A percentile compares a stretch with the other conserved stretches of the same genome.
phyloP scores from a whole-genome alignment of 2,329 filamentous ascomycete species.

The Thermoascus crustaceus region DNA sequence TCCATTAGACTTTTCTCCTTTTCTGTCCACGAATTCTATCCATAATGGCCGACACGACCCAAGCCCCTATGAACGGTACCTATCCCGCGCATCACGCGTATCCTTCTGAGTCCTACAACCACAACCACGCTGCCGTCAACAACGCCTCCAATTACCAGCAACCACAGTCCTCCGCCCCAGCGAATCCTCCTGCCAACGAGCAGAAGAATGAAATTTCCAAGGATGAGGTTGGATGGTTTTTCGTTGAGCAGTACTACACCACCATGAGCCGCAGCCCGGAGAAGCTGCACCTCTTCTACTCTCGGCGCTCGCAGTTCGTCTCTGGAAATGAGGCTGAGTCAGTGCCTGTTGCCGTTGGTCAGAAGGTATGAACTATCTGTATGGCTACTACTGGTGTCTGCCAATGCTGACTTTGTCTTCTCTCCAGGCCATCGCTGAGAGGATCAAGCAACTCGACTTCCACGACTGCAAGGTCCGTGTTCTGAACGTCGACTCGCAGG shows the following conservation, averaged over 20 bases:
- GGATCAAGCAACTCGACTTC: slow-evolving; percentile 87
- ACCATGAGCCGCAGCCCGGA: slow-evolving; percentile 90
- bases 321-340: slow-evolving; percentile 86
- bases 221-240: slow-evolving; percentile 98
- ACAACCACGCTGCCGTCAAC: slow-evolving; percentile 25
- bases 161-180: slow-evolving; percentile 32
- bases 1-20: slow-evolving; percentile 12
- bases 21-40: slow-evolving; percentile 11
- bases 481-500: slow-evolving; percentile 94
- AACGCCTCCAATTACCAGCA: slow-evolving; percentile 31
- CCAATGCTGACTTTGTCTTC: slow-evolving; percentile 14
- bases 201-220: slow-evolving; percentile 52
- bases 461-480: slow-evolving; percentile 98
- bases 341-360: slow-evolving; percentile 75
- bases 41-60: slow-evolving; percentile 34
- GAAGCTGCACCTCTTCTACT: slow-evolving; percentile 93
- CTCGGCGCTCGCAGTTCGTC: slow-evolving; percentile 91
- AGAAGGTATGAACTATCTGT: slow-evolving; percentile 56
- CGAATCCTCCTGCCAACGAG: slow-evolving; percentile 29
- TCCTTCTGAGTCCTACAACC: slow-evolving; percentile 27
- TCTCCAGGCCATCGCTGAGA: slow-evolving; percentile 76
- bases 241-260: slow-evolving; percentile 98
- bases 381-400: too few species aligned
- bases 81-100: slow-evolving; percentile 33
- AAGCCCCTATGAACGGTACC: slow-evolving; percentile 35